A percentile compares a stretch with the other conserved stretches of the same genome.
phyloP scores from a whole-genome alignment of 495 filamentous ascomycete genomes.

The Podospora pseudocomata region DNA sequence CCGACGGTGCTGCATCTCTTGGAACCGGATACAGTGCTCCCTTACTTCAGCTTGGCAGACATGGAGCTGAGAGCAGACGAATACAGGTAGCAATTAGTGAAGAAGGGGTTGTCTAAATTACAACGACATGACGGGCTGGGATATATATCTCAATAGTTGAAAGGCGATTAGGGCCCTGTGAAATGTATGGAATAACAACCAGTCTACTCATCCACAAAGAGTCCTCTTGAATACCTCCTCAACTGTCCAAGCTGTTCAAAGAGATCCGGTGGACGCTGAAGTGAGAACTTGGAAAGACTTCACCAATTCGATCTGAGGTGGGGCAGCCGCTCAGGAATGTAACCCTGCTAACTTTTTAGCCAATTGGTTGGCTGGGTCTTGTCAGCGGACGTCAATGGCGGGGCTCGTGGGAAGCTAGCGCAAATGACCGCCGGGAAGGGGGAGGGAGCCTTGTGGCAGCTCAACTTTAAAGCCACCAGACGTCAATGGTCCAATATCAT shows the following conservation, averaged over 20 bases:
- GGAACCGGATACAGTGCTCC: background rate
- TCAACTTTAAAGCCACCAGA: background rate
- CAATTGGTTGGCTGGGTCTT: slow-evolving; percentile 1
- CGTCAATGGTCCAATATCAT: background rate
- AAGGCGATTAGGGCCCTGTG: no score
- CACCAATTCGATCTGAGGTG: background rate
- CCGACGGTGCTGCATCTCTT: background rate
- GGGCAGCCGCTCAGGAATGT: background rate
- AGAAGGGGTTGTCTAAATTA: no score
- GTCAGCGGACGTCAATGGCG: slow-evolving; percentile 4
- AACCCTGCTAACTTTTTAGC: background rate
- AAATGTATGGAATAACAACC: no score
- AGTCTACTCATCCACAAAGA: no score
- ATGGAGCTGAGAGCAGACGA: no score
- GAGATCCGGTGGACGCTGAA: no score
- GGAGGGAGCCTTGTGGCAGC: slow-evolving; percentile 1
- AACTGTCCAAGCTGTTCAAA: no score
- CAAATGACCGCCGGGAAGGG: background rate
- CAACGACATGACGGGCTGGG: no score
- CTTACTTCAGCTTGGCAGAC: background rate
- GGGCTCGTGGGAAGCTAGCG: background rate
- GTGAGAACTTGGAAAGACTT: background rate
- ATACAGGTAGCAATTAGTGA: no score
- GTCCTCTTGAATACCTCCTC: no score
- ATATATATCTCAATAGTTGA: no score